Base-by-base conservation (phyloP, 441 rosid genomes). In the Jatropha podagrica region DNA sequence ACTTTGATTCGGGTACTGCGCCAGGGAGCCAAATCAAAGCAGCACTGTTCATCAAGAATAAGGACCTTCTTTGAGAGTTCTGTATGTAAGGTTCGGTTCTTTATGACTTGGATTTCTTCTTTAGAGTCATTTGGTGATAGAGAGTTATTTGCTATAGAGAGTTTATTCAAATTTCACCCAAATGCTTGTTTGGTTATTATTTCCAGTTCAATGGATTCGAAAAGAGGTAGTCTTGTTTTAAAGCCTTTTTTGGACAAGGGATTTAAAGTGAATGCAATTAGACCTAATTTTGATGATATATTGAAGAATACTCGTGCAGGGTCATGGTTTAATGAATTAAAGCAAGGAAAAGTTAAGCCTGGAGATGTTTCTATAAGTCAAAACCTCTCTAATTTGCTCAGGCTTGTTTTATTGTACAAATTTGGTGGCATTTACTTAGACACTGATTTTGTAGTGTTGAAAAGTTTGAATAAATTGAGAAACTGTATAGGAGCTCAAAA, bases 41-140 rank as follows among this genome's bases (percentile, higher is more conserved):
- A 58, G 65, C 92, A 32, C 32, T 32, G 92, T 72, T 77, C 88
- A 4, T 48, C 80, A 7, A 78, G 72, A 79, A 66, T 92, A 54
- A 83, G 73, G 58, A 71, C 59, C 1, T 91, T 91, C 78, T 83
- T 92, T 12, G 76, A 81, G 12, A 83, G 79, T 38, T 82, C 88
- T 5, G 77, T 75, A 5, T 94, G 98, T 67, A 83, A 87, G 83
- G 78, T 83, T 51, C 79, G 84, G 60, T 86, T 94, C 82, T 94
- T 94, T 86, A 91, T 94, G 95, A 94, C 98, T 4, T 91, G 97
- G 97, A 94, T 92, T 75, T 90, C 95, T 40, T 82, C 92, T 12
- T 71, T 86, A 0, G 85, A 83, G n/a, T 85, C 92, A 52, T 90
- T 90, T 58, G 86, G 94, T 68, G 84, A 82, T 2, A 69, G 96